These are phyloP conservation scores for Fusarium tricinctum DNA, from an alignment of 2,329 filamentous ascomycete genomes.

Conservation along the genomic window DNA sequence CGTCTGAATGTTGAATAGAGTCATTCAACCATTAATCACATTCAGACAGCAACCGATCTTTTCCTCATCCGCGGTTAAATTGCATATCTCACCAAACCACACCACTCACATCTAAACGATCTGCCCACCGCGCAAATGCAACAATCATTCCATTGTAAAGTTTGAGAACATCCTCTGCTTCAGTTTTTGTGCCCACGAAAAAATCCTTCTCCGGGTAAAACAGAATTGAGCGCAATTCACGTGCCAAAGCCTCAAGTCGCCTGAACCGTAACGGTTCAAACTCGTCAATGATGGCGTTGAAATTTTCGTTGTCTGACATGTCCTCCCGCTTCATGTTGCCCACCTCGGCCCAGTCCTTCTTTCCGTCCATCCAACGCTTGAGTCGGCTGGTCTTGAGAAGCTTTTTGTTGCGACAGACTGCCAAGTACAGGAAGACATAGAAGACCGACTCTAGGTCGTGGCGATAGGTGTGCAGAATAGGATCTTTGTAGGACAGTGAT, in stretches of 20 bases:
- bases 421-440: constrained; percentile 42
- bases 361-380: background rate
- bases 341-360: background rate
- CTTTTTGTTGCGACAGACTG: background rate
- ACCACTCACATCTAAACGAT: background rate
- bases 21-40: too few species aligned
- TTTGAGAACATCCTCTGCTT: background rate
- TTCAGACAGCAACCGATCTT: too few species aligned
- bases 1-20: too few species aligned
- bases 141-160: constrained; percentile 5
- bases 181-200: background rate
- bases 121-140: background rate
- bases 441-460: constrained; percentile 51
- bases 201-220: background rate
- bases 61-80: too few species aligned
- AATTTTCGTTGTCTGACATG: background rate
- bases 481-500: background rate
- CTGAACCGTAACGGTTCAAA: constrained; percentile 7
- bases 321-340: constrained; percentile 8
- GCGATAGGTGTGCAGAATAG: constrained; percentile 35
- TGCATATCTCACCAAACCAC: too few species aligned
- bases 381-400: constrained; percentile 8
- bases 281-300: background rate
- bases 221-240: background rate
- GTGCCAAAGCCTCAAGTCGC: background rate